Evolutionary conservation across 257 asterid species (phyloP).

Genomic region (Linderniella brevidens): DNA sequence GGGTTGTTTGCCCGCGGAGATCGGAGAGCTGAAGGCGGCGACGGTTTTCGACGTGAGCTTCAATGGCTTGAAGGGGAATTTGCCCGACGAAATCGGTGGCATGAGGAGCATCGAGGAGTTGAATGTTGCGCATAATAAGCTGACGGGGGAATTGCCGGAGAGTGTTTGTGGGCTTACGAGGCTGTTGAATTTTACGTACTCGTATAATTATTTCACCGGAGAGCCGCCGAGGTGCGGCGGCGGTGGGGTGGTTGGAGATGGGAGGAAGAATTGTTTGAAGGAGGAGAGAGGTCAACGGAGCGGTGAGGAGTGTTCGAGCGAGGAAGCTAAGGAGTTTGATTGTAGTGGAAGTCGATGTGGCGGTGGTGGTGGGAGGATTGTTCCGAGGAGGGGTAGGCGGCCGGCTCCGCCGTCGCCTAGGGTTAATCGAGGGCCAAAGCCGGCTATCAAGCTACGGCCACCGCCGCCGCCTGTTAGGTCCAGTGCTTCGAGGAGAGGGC

Average conservation of each 20-base stretch:
- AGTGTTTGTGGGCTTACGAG: conserved; percentile 38
- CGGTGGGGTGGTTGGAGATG: conserved; percentile 13
- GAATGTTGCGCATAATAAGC: conserved; percentile 39
- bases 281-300: conserved; percentile 14
- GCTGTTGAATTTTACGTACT: conserved; percentile 42
- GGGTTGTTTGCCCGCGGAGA: conserved; percentile 46
- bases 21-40: conserved; percentile 31
- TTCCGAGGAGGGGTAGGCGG: no score
- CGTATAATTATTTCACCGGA: conserved; percentile 39
- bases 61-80: conserved; percentile 37
- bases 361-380: no score
- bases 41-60: conserved; percentile 65
- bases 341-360: conserved; percentile 23
- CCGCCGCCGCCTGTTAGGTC: conserved; percentile 1
- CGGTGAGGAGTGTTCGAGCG: conserved; percentile 16
- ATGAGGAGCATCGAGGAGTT: conserved; percentile 49
- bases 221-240: conserved; percentile 40
- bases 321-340: conserved; percentile 16
- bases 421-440: no score
- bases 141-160: conserved; percentile 45
- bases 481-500: conserved; percentile 7
- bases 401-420: no score
- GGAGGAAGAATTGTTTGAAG: conserved; percentile 22
- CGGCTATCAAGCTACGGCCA: no score
- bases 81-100: conserved; percentile 21